Percentiles rank a stretch among this genome's conserved stretches.
Conservation (phyloP, 1,139 yeast species). For the Torulaspora pretoriensis region DNA sequence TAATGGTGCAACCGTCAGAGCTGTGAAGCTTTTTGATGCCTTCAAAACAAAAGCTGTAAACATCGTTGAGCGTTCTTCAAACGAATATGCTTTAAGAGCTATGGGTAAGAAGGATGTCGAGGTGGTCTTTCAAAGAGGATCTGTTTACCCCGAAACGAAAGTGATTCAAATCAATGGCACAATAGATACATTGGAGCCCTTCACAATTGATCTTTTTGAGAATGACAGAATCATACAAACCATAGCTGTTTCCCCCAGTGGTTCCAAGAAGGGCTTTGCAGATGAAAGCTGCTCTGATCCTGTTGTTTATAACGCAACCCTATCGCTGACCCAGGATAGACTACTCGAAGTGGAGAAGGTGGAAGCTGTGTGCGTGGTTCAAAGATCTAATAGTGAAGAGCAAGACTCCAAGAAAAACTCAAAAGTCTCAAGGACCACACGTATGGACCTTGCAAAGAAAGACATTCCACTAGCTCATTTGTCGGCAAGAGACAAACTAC, state of each 20-base stretch:
- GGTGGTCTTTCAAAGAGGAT: slow-evolving; percentile 44
- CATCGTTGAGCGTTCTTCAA: slow-evolving; percentile 53
- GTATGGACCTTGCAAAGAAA: slow-evolving; percentile 27
- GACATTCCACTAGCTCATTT: slow-evolving; percentile 48
- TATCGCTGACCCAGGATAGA: slow-evolving; percentile 48
- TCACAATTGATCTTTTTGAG: slow-evolving; percentile 50
- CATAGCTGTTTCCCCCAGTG: slow-evolving; percentile 30
- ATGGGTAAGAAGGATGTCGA: slow-evolving; percentile 35
- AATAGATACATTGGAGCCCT: slow-evolving; percentile 33
- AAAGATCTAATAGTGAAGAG: slow-evolving; percentile 5
- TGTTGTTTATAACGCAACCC: slow-evolving; percentile 43
- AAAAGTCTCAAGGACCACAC: not conserved
- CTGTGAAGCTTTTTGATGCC: slow-evolving; percentile 58
- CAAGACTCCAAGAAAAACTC: slow-evolving; percentile 5
- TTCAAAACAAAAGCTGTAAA: slow-evolving; percentile 56
- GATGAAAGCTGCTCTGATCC: slow-evolving; percentile 45
- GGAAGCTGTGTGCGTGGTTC: slow-evolving; percentile 41
- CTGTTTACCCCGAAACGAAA: slow-evolving; percentile 31
- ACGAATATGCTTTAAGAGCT: slow-evolving; percentile 41
- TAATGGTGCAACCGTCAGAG: slow-evolving; percentile 81
- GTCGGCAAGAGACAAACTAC: slow-evolving; percentile 41
- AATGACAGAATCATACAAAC: slow-evolving; percentile 48
- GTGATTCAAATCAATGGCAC: slow-evolving; percentile 13
- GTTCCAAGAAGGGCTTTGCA: slow-evolving; percentile 38
- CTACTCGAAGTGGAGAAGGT: slow-evolving; percentile 45